Conservation (phyloP, 768 basidiomycete species). For the Candolleomyces eurysporus region DNA sequence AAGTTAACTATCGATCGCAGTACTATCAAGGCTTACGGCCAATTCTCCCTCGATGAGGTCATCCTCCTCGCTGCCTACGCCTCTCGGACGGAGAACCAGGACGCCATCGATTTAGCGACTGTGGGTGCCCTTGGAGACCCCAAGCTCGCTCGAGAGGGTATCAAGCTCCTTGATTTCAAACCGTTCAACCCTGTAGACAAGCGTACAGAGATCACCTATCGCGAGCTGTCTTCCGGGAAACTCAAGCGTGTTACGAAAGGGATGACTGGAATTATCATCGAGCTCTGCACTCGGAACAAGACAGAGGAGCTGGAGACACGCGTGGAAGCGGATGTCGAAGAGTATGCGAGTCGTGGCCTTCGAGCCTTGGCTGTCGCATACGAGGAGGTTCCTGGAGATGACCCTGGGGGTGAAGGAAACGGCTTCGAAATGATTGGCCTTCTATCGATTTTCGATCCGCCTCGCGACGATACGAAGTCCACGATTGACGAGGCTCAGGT, state of each 20-base stretch:
- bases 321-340: slow-evolving; percentile 94
- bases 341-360: slow-evolving; percentile 93
- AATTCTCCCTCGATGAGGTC: slow-evolving; percentile 86
- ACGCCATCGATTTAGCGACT: slow-evolving; percentile 91
- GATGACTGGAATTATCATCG: slow-evolving; percentile 99
- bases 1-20: slow-evolving; percentile 96
- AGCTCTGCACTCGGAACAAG: slow-evolving; percentile 97
- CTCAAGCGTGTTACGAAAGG: slow-evolving; percentile 99
- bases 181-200: slow-evolving; percentile 99
- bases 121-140: slow-evolving; percentile 76
- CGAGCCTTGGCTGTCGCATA: slow-evolving; percentile 95
- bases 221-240: slow-evolving; percentile 90
- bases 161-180: slow-evolving; percentile 98
- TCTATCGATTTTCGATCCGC: slow-evolving; percentile 96
- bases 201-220: slow-evolving; percentile 98
- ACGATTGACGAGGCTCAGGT: slow-evolving; percentile 96
- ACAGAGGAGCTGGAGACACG: slow-evolving; percentile 86
- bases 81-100: slow-evolving; percentile 98
- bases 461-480: slow-evolving; percentile 97
- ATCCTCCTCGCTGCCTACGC: slow-evolving; percentile 94
- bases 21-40: slow-evolving; percentile 88
- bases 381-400: slow-evolving; percentile 86
- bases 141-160: slow-evolving; percentile 78
- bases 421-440: slow-evolving; percentile 98
- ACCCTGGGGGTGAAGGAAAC: slow-evolving; percentile 85